phyloP scores from a whole-genome alignment of 2,329 filamentous ascomycete genomes.

The Mycosphaerella sp. region DNA sequence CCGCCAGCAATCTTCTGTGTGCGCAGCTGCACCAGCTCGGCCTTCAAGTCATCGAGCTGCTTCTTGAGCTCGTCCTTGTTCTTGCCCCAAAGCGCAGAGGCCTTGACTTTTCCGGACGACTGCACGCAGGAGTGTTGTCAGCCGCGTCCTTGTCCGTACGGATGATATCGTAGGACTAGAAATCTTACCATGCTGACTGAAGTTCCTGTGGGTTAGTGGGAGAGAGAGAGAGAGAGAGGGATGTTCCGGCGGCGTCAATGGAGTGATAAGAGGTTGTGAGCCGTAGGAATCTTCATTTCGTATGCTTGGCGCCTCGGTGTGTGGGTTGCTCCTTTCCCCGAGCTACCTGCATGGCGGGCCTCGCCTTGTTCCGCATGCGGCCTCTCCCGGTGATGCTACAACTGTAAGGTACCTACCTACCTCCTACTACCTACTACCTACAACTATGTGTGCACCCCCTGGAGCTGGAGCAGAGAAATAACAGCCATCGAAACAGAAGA shows the following conservation, averaged over 20 bases:
- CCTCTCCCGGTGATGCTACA: background rate
- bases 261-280: slow-evolving; percentile 5
- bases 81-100: slow-evolving; percentile 96
- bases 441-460: background rate
- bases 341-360: background rate
- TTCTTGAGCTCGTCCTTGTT: slow-evolving; percentile 97
- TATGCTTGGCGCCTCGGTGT: background rate
- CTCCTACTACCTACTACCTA: too few relatives aligned
- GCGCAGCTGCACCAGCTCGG: slow-evolving; percentile 90
- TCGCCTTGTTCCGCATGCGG: background rate
- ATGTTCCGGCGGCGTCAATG: slow-evolving; percentile 9
- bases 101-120: slow-evolving; percentile 77
- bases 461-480: background rate
- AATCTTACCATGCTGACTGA: slow-evolving; percentile 28
- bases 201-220: slow-evolving; percentile 23
- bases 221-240: slow-evolving; percentile 3
- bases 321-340: background rate
- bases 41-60: slow-evolving; percentile 92
- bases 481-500: background rate
- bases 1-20: slow-evolving; percentile 97
- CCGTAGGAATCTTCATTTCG: background rate
- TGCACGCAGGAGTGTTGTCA: slow-evolving; percentile 29
- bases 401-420: too few relatives aligned
- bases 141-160: slow-evolving; percentile 3
- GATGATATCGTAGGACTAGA: background rate